Evolutionary conservation across 176 grass and related monocot genomes (phyloP).

Genomic region (Tillandsia fasciculata): DNA sequence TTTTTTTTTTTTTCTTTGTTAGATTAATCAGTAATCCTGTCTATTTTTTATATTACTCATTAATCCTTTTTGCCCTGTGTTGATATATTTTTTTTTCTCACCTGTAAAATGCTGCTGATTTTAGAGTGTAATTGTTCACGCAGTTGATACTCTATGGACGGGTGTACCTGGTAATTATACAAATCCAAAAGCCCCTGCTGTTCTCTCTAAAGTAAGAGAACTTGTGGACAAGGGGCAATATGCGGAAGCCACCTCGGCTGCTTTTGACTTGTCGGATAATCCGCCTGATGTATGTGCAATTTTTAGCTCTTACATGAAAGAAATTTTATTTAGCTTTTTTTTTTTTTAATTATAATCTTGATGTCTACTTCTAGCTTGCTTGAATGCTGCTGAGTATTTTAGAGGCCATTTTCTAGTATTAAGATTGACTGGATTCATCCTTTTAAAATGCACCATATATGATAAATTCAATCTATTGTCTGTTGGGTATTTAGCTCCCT

Average conservation of each 20-base stretch:
- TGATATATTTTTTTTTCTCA: neutral
- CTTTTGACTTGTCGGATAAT: slow-evolving; percentile 47
- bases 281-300: slow-evolving; percentile 44
- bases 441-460: neutral
- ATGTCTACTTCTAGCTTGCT: neutral
- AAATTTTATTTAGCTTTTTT: neutral
- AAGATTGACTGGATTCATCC: too few relatives aligned
- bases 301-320: slow-evolving; percentile 2
- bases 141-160: slow-evolving; percentile 95
- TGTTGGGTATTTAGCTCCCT: too few relatives aligned
- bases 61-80: neutral
- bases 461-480: neutral
- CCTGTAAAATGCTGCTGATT: neutral
- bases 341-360: neutral
- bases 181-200: slow-evolving; percentile 49
- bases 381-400: neutral
- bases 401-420: too few relatives aligned
- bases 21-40: too few relatives aligned
- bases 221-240: slow-evolving; percentile 72
- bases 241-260: slow-evolving; percentile 51
- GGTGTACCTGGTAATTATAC: slow-evolving; percentile 80
- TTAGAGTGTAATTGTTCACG: slow-evolving; percentile 31
- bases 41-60: too few relatives aligned
- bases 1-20: too few relatives aligned
- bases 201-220: slow-evolving; percentile 68